Base-by-base conservation (phyloP, 176 grass and related monocot species). In the Rhynchospora breviuscula region DNA sequence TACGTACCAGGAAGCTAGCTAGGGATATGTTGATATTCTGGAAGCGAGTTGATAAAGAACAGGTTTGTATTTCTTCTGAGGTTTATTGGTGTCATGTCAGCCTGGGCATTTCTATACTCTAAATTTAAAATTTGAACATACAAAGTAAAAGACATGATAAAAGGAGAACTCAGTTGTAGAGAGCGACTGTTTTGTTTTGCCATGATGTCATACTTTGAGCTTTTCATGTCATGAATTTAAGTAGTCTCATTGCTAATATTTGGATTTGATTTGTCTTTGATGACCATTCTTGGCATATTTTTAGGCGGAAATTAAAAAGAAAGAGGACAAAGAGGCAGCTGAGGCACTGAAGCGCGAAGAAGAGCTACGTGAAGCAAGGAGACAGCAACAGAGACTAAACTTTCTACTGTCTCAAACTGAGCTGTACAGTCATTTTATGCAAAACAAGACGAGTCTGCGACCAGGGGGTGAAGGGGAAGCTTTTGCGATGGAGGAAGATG, bases 21-120 rank as follows among this genome's bases (percentile, higher is more conserved):
- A 93, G 91, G 84, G 97, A 96, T 85, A 99, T 99, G 97, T 46
- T 93, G 87, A 92, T 99, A 95, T 99, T 99, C 78, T 96, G 93
- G 97, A 99, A 99, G 80, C 86, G 93, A 59, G 88, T 99, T 68
- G 97, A 99, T 80, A 99, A 99, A 85, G 97, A 99, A 71, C 93
- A 99, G 97, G 97, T 99, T 77, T 83, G 81, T 84, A 40, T 25
- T 59, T 65, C 51, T 47, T 31, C 25, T 82, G 78, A 51, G 45
- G 21, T 84, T 63, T 77, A 17, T 51, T 51, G 59, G 45, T 52
- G 14, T 25, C 29, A 18, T 31, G 21, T 29, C 71, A 69, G 22
- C n/a, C 73, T 57, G 73, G 73, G 23, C 48, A 78, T 78, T 78
- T 78, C 23, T 56, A 57, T n/a, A 78, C 15, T 57, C 2, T 18